Evolutionary conservation across 345 rosid genomes (phyloP).

Genomic region (Boechera retrofracta): DNA sequence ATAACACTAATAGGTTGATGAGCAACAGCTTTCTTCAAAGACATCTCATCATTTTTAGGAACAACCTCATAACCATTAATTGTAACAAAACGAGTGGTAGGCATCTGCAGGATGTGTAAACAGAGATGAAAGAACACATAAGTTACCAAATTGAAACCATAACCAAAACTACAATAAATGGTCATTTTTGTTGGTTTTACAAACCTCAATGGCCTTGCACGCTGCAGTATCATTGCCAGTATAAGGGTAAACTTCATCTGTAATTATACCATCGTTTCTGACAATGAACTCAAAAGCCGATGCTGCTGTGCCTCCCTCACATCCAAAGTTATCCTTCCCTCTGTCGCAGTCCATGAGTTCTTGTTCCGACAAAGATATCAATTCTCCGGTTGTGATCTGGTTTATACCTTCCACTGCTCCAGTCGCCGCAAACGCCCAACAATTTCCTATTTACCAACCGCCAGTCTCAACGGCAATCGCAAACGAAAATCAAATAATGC

Average conservation of each 20-base stretch:
- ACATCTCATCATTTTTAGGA: conserved; percentile 60
- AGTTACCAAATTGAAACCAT: not conserved
- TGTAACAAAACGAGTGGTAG: conserved; percentile 60
- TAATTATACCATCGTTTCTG: conserved; percentile 58
- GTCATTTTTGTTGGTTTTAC: not conserved
- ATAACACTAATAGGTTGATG: conserved; percentile 67
- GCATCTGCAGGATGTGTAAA: conserved; percentile 44
- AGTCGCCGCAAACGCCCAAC: conserved; percentile 76
- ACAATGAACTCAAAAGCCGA: conserved; percentile 68
- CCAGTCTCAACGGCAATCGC: not conserved
- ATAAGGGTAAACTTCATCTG: conserved; percentile 65
- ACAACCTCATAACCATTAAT: conserved; percentile 69
- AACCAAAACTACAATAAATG: not conserved
- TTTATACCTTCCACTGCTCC: conserved; percentile 74
- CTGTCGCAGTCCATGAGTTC: conserved; percentile 73
- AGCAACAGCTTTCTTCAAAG: conserved; percentile 66
- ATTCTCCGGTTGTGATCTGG: conserved; percentile 62
- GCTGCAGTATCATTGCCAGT: conserved; percentile 39
- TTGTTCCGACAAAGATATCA: conserved; percentile 65
- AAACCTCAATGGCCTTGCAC: conserved; percentile 61
- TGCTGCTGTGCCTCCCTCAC: conserved; percentile 60
- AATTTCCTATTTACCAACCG: conserved; percentile 50
- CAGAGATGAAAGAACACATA: not conserved
- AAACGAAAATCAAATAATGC: not conserved
- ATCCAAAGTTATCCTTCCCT: conserved; percentile 55